These are phyloP conservation scores for Gleditsia sinensis DNA, from an alignment of 306 rosid genomes.

Conservation along the genomic window DNA sequence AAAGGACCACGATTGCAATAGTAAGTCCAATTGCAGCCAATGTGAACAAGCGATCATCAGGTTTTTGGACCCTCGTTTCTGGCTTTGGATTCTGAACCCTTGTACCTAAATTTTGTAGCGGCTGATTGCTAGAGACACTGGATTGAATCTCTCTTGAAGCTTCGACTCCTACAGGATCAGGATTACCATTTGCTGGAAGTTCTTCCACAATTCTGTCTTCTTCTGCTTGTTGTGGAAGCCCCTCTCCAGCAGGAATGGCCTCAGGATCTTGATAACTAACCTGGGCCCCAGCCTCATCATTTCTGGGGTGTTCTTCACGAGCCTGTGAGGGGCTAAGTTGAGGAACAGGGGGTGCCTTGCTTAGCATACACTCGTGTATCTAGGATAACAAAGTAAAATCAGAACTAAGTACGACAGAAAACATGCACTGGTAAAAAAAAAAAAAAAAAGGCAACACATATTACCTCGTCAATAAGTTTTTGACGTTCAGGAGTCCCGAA, in stretches of 20 bases:
- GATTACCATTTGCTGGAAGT: slow-evolving; percentile 39
- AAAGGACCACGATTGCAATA: slow-evolving; percentile 76
- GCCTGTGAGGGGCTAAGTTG: slow-evolving; percentile 47
- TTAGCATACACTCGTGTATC: slow-evolving; percentile 87
- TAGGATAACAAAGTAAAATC: slow-evolving; percentile 33
- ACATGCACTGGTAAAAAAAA: background rate
- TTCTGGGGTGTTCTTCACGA: slow-evolving; percentile 50
- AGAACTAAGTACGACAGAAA: background rate
- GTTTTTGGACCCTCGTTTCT: slow-evolving; percentile 52
- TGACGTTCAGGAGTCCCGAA: slow-evolving; percentile 87
- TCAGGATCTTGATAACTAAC: slow-evolving; percentile 42
- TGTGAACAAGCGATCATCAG: slow-evolving; percentile 84
- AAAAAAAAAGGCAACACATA: slow-evolving; percentile 7
- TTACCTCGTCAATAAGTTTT: slow-evolving; percentile 69
- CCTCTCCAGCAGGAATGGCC: slow-evolving; percentile 44
- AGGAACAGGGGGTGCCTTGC: slow-evolving; percentile 77
- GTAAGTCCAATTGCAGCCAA: slow-evolving; percentile 95
- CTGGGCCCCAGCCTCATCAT: slow-evolving; percentile 41
- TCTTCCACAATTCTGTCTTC: slow-evolving; percentile 67
- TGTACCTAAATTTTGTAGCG: slow-evolving; percentile 43
- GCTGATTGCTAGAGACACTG: slow-evolving; percentile 41
- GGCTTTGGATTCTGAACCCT: slow-evolving; percentile 51
- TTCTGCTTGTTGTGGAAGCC: slow-evolving; percentile 34
- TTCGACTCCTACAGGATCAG: slow-evolving; percentile 36
- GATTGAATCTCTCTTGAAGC: slow-evolving; percentile 46